A percentile compares a stretch with the other conserved stretches of the same genome.
These are phyloP conservation scores for Boletus sp. DNA, from an alignment of 768 basidiomycete species.

Conservation along the genomic window DNA sequence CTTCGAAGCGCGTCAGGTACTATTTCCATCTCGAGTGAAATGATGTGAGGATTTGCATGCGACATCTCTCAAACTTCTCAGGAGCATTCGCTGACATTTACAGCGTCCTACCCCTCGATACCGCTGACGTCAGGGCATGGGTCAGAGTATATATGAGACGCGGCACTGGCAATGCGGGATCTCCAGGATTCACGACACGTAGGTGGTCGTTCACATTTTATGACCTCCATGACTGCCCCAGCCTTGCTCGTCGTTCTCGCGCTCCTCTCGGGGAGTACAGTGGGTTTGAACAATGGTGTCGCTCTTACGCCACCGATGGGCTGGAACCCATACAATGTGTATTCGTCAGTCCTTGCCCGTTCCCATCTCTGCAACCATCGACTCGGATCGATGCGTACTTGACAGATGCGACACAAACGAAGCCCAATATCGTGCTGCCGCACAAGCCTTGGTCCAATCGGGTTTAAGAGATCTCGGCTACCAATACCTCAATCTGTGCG, in stretches of 20 bases:
- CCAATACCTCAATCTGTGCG: slow-evolving; percentile 10
- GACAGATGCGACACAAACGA: slow-evolving; percentile 8
- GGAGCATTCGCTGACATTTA: background rate
- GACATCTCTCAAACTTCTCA: background rate
- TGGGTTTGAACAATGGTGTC: slow-evolving; percentile 8
- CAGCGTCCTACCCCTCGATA: background rate
- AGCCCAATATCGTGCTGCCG: slow-evolving; percentile 6
- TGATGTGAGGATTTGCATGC: too few species aligned
- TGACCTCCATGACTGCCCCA: background rate
- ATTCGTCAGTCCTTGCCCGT: background rate
- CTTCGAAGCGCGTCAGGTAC: too few species aligned
- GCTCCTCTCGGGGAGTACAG: background rate
- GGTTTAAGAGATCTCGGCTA: slow-evolving; percentile 8
- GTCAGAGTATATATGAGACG: background rate
- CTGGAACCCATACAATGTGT: slow-evolving; percentile 18
- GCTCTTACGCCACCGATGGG: slow-evolving; percentile 15
- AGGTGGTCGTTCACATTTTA: background rate
- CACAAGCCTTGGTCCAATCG: background rate
- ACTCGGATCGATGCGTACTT: background rate
- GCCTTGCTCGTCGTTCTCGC: background rate
- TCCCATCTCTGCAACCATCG: background rate
- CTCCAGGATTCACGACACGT: background rate
- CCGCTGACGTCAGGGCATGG: background rate
- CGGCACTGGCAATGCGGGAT: background rate
- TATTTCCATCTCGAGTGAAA: too few species aligned